Evolutionary conservation across 345 rosid genomes (phyloP).

Genomic region (Arabis hirsuta): DNA sequence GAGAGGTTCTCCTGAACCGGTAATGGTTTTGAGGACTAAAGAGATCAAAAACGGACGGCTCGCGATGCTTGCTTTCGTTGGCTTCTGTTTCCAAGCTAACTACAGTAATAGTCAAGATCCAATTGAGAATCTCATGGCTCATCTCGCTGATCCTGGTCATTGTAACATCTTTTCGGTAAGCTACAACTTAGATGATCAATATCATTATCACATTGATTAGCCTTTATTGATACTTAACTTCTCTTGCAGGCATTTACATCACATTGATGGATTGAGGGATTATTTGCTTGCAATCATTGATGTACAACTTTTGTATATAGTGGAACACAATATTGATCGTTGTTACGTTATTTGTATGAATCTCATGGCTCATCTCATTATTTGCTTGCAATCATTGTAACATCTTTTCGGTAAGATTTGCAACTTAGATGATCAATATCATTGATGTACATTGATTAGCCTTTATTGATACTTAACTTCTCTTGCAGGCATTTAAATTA

Average conservation of each 20-base stretch:
- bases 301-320: slow-evolving; percentile 12
- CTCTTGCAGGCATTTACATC: slow-evolving; percentile 70
- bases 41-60: slow-evolving; percentile 93
- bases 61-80: slow-evolving; percentile 92
- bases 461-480: slow-evolving; percentile 13
- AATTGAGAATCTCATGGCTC: slow-evolving; percentile 75
- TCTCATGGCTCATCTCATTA: slow-evolving; percentile 78
- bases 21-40: slow-evolving; percentile 91
- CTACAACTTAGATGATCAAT: neutral
- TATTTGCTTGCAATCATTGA: neutral
- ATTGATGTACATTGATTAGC: neutral
- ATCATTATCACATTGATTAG: neutral
- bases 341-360: slow-evolving; percentile 27
- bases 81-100: slow-evolving; percentile 84
- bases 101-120: slow-evolving; percentile 72
- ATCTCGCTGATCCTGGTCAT: slow-evolving; percentile 97
- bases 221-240: slow-evolving; percentile 1
- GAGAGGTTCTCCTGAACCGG: slow-evolving; percentile 89
- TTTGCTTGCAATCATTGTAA: slow-evolving; percentile 95
- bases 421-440: neutral
- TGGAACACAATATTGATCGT: neutral
- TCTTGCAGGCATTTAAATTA: slow-evolving; percentile 62
- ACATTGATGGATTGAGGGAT: slow-evolving; percentile 36
- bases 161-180: slow-evolving; percentile 86
- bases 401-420: slow-evolving; percentile 73